These are phyloP conservation scores for Candida ipomoeae DNA, from an alignment of 805 yeast genomes.

Conservation along the genomic window DNA sequence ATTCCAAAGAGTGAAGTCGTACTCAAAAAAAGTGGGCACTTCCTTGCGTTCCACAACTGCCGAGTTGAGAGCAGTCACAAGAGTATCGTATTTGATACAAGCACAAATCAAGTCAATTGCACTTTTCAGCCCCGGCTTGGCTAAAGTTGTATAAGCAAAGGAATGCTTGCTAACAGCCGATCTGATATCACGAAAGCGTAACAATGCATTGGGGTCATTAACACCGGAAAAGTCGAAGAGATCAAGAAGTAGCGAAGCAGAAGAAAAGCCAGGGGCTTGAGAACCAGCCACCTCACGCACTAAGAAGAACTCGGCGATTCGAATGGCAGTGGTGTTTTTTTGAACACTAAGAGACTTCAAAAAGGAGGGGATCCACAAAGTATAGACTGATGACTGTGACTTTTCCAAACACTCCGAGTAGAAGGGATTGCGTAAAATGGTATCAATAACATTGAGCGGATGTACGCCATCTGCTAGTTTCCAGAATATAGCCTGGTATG, in stretches of 20 bases:
- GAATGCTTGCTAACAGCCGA: conserved; percentile 44
- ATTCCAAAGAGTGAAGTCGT: conserved; percentile 12
- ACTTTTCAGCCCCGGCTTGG: conserved; percentile 9
- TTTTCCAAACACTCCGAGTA: conserved; percentile 35
- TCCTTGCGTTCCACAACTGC: conserved; percentile 10
- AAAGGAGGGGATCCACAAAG: conserved; percentile 48
- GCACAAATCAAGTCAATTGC: conserved; percentile 7
- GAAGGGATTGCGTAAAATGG: conserved; percentile 52
- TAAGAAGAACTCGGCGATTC: conserved; percentile 46
- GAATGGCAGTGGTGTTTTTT: conserved; percentile 49
- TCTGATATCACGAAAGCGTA: conserved; percentile 46
- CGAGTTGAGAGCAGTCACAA: conserved; percentile 11
- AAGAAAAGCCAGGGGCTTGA: not conserved
- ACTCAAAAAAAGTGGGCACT: conserved; percentile 11
- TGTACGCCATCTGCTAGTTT: conserved; percentile 47
- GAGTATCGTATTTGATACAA: conserved; percentile 20
- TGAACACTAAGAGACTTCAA: conserved; percentile 46
- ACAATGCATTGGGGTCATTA: conserved; percentile 24
- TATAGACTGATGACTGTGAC: conserved; percentile 38
- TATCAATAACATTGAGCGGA: conserved; percentile 54
- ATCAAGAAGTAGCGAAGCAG: conserved; percentile 12
- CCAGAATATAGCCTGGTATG: conserved; percentile 53
- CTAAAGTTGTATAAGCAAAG: conserved; percentile 23
- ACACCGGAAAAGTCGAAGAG: conserved; percentile 19
- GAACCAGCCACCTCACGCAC: conserved; percentile 14